phyloP scores from a whole-genome alignment of 2,329 filamentous ascomycete species.

The Cytospora chrysosperma region DNA sequence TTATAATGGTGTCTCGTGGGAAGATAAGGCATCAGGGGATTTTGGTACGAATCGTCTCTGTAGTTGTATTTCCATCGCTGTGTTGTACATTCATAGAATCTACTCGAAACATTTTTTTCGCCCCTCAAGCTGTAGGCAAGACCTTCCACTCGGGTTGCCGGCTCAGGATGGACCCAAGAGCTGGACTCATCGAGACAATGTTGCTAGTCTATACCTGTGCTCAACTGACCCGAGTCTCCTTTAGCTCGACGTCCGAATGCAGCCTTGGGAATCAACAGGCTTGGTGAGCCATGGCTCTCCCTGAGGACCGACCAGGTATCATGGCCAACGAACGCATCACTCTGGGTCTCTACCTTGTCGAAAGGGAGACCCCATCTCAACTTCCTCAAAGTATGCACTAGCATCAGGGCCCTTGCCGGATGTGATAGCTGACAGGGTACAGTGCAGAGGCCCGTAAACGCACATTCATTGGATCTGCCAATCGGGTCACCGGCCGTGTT shows the following conservation, averaged over 20 bases:
- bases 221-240: constrained; percentile 60
- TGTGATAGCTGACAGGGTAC: not conserved
- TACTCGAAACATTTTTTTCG: not conserved
- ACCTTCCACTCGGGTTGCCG: not conserved
- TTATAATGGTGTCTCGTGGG: not conserved
- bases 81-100: not conserved
- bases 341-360: constrained; percentile 52
- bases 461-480: constrained; percentile 52
- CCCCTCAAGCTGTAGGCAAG: not conserved
- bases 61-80: not conserved
- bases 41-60: too few species aligned
- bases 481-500: constrained; percentile 68
- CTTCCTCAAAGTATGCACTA: constrained; percentile 18
- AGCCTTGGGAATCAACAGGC: constrained; percentile 54
- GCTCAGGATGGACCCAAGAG: constrained; percentile 28
- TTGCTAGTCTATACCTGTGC: constrained; percentile 52
- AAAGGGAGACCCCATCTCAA: constrained; percentile 21
- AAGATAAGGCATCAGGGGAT: not conserved
- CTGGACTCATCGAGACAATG: constrained; percentile 43
- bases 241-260: constrained; percentile 50
- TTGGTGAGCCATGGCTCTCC: constrained; percentile 53
- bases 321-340: constrained; percentile 60
- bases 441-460: not conserved
- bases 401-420: not conserved
- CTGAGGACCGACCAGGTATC: constrained; percentile 47